Evolutionary conservation across 1,284 basidiomycete species (phyloP).

Genomic region (Xerocomus minutiporus): DNA sequence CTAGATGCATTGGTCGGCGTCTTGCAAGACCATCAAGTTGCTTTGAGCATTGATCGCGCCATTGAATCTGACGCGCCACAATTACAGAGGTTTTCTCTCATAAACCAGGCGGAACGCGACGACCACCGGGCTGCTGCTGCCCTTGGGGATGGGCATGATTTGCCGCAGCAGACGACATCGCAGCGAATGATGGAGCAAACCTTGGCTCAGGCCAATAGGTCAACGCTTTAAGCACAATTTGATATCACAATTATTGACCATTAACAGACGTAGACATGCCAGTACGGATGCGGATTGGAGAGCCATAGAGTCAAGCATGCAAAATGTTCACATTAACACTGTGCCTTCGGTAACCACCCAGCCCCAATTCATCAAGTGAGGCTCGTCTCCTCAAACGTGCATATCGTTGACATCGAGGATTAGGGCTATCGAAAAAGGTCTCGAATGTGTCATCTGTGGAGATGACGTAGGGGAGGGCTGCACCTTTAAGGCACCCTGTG

Average conservation of each 20-base stretch:
- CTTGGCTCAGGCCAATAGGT: constrained; percentile 7
- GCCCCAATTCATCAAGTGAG: constrained; percentile 9
- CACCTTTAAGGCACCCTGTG: constrained; percentile 33
- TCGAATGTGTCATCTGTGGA: constrained; percentile 25
- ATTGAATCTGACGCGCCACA: constrained; percentile 13
- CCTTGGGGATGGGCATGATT: constrained; percentile 12
- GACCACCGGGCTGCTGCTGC: constrained; percentile 21
- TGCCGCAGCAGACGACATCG: constrained; percentile 23
- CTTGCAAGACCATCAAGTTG: constrained; percentile 36
- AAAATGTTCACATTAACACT: constrained; percentile 5
- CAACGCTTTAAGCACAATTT: not conserved
- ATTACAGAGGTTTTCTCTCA: not conserved
- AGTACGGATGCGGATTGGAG: not conserved
- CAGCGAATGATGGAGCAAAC: constrained; percentile 18
- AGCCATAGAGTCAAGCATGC: not conserved
- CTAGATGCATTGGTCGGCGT: constrained; percentile 32
- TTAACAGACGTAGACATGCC: not conserved
- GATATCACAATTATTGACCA: constrained; percentile 6
- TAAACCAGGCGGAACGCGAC: constrained; percentile 16
- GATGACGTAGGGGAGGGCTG: constrained; percentile 5
- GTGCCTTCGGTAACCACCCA: not conserved
- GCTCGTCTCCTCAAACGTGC: not conserved
- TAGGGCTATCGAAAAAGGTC: not conserved
- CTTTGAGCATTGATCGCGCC: constrained; percentile 36
- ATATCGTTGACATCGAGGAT: not conserved